Conservation (phyloP, 176 grass and related monocot species). For the Oryza australiensis region DNA sequence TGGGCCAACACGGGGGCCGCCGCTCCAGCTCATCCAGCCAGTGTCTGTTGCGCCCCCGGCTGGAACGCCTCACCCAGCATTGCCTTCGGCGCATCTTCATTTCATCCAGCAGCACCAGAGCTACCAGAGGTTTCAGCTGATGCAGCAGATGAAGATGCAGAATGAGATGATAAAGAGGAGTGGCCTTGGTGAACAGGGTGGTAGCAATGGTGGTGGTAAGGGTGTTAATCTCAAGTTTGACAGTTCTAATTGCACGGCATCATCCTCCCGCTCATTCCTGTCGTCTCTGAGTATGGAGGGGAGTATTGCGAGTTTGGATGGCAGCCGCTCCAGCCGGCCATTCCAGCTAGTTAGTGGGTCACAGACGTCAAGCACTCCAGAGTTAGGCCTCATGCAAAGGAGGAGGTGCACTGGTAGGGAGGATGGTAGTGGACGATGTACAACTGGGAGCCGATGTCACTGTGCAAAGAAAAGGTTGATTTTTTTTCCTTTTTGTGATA, state of each 20-base stretch:
- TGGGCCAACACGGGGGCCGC: neutral
- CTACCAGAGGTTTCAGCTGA: conserved; percentile 80
- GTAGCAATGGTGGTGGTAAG: conserved; percentile 25
- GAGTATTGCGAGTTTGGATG: conserved; percentile 71
- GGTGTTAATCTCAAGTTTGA: conserved; percentile 79
- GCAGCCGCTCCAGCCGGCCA: conserved; percentile 46
- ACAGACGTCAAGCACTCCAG: conserved; percentile 62
- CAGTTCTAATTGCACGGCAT: conserved; percentile 69
- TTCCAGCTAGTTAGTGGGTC: conserved; percentile 77
- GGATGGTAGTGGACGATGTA: conserved; percentile 72
- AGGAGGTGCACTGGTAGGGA: conserved; percentile 69
- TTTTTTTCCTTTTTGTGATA: neutral
- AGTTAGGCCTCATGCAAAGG: conserved; percentile 55
- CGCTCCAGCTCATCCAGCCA: conserved; percentile 45
- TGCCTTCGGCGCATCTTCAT: conserved; percentile 63
- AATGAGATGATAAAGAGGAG: conserved; percentile 69
- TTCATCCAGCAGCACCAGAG: conserved; percentile 87
- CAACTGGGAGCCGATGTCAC: conserved; percentile 64
- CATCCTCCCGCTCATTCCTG: conserved; percentile 79
- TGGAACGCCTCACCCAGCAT: conserved; percentile 16
- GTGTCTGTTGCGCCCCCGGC: conserved; percentile 45
- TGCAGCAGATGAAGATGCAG: conserved; percentile 93
- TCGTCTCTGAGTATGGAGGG: conserved; percentile 93
- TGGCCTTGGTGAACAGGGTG: conserved; percentile 43
- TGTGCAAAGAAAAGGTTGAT: conserved; percentile 95